Base-by-base conservation (phyloP, 352 stramenopile species). In the Globisporangium yorkense region DNA sequence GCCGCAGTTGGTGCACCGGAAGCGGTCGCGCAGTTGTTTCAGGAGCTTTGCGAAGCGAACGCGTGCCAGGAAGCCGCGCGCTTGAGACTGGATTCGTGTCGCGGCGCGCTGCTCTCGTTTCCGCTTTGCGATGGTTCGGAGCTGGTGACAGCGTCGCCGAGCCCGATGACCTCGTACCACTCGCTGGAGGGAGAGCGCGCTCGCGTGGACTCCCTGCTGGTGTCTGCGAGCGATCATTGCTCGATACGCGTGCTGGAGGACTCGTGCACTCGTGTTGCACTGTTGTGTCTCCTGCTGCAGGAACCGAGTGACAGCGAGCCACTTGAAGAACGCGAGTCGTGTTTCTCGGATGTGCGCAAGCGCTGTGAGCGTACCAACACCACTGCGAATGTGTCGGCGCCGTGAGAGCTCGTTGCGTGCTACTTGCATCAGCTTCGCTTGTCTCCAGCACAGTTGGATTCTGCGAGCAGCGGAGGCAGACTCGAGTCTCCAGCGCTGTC, bases 1-100 rank as follows among this genome's bases (percentile, higher is more conserved):
- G 0, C 79, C 75, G 49, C 79, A 89, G 56, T 89, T 89, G 3
- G 47, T 33, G 40, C 79, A 89, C 12, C 62, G 52, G 15, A 89
- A 89, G 18, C 76, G 67, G 27, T 87, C 68, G 21, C 73, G 65
- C 12, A 83, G 48, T 51, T 72, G 66, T 20, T 59, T 54, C 2
- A 76, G 39, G 6, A 72, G 31, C 31, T 60, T 58, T 29, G 46
- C 24, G 21, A 75, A 65, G 10, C 47, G 63, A 12, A 31, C 18
- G 2, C 74, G 67, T 10, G 62, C 64, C 5, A 68, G 31, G 10
- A 62, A 45, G 0, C 74, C 77, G 15, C 74, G 64, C 13, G 53
- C 41, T 9, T 52, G 43, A 0, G 63, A 45, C 37, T 87, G 77
- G 15, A 85, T 67, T 3, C 15, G 13, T 16, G 46, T 72, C 20